These are phyloP conservation scores for Scopulariopsis brevicaulis DNA, from an alignment of 2,329 filamentous ascomycete genomes.

Conservation along the genomic window DNA sequence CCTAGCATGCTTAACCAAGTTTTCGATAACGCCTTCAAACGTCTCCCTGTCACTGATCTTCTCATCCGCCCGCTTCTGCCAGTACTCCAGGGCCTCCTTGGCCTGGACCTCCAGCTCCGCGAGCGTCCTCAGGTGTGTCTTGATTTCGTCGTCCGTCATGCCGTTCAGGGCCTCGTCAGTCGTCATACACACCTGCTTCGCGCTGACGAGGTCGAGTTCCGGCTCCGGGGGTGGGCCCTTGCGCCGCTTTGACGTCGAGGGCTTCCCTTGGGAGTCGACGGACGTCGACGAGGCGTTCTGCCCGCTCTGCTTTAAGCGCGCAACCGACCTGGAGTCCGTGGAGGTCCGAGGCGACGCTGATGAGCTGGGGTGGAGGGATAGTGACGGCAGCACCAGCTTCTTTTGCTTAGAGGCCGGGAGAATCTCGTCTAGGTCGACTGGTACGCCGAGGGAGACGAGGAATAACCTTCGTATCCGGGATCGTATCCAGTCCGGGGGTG, in stretches of 20 bases:
- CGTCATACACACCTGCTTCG: conserved; percentile 67
- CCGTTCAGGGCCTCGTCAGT: conserved; percentile 75
- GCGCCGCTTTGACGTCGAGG: conserved; percentile 28
- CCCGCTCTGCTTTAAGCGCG: conserved; percentile 32
- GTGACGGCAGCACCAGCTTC: conserved; percentile 86
- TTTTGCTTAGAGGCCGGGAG: conserved; percentile 95
- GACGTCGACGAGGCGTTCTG: conserved; percentile 45
- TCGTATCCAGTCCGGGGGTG: conserved; percentile 95
- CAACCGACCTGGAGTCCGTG: conserved; percentile 35
- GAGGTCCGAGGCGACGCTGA: conserved; percentile 44
- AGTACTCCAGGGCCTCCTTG: conserved; percentile 73
- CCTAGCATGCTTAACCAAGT: conserved; percentile 81
- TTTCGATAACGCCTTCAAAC: conserved; percentile 94
- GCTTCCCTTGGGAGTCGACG: conserved; percentile 46
- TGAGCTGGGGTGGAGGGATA: conserved; percentile 51
- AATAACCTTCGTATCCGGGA: conserved; percentile 91
- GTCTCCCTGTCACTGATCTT: conserved; percentile 85
- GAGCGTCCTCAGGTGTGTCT: conserved; percentile 57
- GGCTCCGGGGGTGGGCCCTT: conserved; percentile 58
- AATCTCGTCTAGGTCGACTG: conserved; percentile 94
- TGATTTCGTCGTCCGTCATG: conserved; percentile 68
- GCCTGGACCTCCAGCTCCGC: conserved; percentile 60
- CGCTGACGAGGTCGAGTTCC: conserved; percentile 67
- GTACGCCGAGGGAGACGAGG: conserved; percentile 88
- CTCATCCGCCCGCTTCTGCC: conserved; percentile 76